Base-by-base conservation (phyloP, 2,329 filamentous ascomycete species). In the Dothideomycetes sp. region DNA sequence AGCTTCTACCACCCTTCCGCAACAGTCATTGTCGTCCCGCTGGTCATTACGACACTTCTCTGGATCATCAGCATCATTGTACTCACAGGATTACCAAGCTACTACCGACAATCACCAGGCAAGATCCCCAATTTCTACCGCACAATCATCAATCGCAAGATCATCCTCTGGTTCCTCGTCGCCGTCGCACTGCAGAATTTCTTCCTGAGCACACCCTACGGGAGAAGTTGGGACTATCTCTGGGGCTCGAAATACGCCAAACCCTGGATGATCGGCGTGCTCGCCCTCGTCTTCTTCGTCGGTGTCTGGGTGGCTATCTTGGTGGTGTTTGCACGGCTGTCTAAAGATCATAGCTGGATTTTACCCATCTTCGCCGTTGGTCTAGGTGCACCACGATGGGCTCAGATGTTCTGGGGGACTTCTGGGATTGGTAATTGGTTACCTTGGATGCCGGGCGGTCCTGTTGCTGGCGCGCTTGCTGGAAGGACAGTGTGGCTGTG, bases 301-400 rank as follows among this genome's bases (percentile, higher is more conserved):
- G 47, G 62, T 17, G 59, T 79, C 34, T 82, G 78, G 78, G 61
- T 65, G 19, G 53, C 54, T 19, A 50, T 76, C 17, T 64, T 77
- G 27, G 66, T 56, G 47, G 50, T 65, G 37, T 72, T 81, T 47
- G 68, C 65, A 7, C 56, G 62, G 37, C 63, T 79, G 12, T 73
- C 72, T 12, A 71, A 70, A 46, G 67, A 66, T 11, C 77, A 81
- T 54, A 73, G 69, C 37, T 81, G 78, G 78, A 72, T 81, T 47
- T 60, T 82, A 3, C 77, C 77, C 10, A 71, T 82, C 41, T 79
- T 81, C 46, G 77, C 78, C 34, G 75, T 81, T 43, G 77, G 77
- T 11, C 69, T 82, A 10, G 75, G 72, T 32, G 76, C 77, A 3
- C 78, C 78, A 2, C 66, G 77, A 44, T 82, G 77, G 77, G 70